Conservation (phyloP, 768 basidiomycete genomes). For the Termitomyces sp. region DNA sequence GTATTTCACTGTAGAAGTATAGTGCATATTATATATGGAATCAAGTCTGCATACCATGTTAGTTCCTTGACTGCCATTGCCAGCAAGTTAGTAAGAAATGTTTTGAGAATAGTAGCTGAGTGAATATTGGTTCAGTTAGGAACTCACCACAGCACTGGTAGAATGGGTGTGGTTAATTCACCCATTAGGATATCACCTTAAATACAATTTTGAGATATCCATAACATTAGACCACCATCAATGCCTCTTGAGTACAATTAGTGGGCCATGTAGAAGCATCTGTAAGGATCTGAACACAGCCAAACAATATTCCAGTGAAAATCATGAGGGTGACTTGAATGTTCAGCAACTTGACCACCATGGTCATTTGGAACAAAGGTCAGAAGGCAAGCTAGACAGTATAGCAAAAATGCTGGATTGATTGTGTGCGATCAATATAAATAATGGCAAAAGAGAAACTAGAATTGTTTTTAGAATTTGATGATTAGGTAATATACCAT, state of each 20-base stretch:
- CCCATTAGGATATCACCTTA: conserved; percentile 62
- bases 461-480: no score
- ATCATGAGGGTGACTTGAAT: neutral
- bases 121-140: neutral
- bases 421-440: no score
- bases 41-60: conserved; percentile 41
- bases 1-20: no score
- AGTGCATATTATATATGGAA: neutral
- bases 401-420: no score
- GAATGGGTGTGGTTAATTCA: conserved; percentile 16
- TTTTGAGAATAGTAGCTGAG: conserved; percentile 47
- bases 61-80: conserved; percentile 43
- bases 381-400: neutral
- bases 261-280: conserved; percentile 76
- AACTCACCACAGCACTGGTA: conserved; percentile 1
- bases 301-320: conserved; percentile 15
- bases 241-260: conserved; percentile 52
- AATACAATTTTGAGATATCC: conserved; percentile 52
- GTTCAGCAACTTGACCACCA: neutral
- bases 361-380: neutral
- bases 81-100: conserved; percentile 60
- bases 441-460: no score
- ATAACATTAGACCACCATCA: conserved; percentile 46
- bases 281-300: conserved; percentile 20
- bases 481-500: no score